Evolutionary conservation across 2,329 filamentous ascomycete genomes (phyloP).

Genomic region (Triangularia verruculosa): DNA sequence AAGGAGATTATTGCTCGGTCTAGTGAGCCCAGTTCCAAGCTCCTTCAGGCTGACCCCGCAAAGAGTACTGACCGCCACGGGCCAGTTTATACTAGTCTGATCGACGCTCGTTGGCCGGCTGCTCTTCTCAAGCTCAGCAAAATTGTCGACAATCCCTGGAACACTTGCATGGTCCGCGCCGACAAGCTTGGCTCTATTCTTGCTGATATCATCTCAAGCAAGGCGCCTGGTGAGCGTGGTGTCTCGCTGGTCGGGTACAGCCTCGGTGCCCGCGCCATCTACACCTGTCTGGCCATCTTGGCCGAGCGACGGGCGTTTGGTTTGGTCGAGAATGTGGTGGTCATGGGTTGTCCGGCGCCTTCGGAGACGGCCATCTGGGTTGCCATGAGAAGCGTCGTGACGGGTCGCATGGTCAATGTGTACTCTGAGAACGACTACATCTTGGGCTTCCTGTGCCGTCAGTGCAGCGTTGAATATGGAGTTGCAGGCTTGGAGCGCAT

Average conservation of each 20-base stretch:
- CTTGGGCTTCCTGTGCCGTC: conserved; percentile 83
- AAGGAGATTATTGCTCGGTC: conserved; percentile 46
- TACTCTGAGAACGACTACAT: conserved; percentile 86
- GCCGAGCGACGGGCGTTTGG: conserved; percentile 82
- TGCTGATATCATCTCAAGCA: conserved; percentile 78
- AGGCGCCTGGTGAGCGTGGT: conserved; percentile 76
- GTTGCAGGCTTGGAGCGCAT: conserved; percentile 80
- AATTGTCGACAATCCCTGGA: conserved; percentile 80
- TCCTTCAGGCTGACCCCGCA: conserved; percentile 2
- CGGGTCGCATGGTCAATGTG: conserved; percentile 83
- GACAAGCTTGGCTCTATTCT: conserved; percentile 71
- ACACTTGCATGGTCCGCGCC: conserved; percentile 68
- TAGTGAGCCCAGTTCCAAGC: conserved; percentile 39
- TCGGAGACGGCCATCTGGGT: conserved; percentile 72
- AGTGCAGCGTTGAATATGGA: conserved; percentile 75
- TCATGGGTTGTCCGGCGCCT: conserved; percentile 81
- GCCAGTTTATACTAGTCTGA: conserved; percentile 55
- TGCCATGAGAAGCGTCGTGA: conserved; percentile 72
- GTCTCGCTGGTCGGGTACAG: conserved; percentile 81
- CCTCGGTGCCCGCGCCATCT: conserved; percentile 79
- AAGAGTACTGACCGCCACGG: conserved; percentile 21
- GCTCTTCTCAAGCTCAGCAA: conserved; percentile 65
- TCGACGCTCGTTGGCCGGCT: conserved; percentile 59
- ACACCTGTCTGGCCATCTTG: conserved; percentile 74
- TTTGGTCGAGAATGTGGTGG: conserved; percentile 76